Evolutionary conservation across 257 asterid species (phyloP).

Genomic region (Solanum sejunctum): DNA sequence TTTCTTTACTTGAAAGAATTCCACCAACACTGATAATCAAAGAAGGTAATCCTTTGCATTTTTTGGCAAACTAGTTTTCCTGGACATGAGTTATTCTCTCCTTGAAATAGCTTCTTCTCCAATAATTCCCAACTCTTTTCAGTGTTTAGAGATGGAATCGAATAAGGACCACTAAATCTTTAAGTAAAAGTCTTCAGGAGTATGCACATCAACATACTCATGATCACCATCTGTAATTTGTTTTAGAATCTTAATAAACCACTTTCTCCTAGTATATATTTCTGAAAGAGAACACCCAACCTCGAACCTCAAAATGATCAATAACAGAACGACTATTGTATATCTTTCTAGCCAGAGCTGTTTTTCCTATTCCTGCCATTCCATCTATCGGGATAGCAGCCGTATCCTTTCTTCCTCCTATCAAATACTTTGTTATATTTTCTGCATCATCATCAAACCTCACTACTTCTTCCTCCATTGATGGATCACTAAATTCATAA

Average conservation of each 20-base stretch:
- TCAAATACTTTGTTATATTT: neutral
- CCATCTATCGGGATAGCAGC: slow-evolving; percentile 4
- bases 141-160: neutral
- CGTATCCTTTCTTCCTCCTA: neutral
- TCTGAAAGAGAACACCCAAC: slow-evolving; percentile 12
- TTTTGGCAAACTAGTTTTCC: neutral
- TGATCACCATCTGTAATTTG: too few relatives aligned
- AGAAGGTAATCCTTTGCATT: neutral
- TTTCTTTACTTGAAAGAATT: neutral
- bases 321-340: neutral
- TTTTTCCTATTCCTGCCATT: slow-evolving; percentile 6
- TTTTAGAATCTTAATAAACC: neutral
- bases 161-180: accelerated
- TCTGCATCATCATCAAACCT: neutral
- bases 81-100: neutral
- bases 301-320: neutral
- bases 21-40: neutral
- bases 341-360: slow-evolving; percentile 2
- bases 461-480: neutral
- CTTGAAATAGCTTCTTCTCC: neutral
- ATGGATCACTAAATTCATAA: neutral
- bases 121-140: neutral
- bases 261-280: neutral
- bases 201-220: neutral
- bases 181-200: neutral